Conservation (phyloP, 2,329 filamentous ascomycete species). For the Tolypocladium paradoxum region DNA sequence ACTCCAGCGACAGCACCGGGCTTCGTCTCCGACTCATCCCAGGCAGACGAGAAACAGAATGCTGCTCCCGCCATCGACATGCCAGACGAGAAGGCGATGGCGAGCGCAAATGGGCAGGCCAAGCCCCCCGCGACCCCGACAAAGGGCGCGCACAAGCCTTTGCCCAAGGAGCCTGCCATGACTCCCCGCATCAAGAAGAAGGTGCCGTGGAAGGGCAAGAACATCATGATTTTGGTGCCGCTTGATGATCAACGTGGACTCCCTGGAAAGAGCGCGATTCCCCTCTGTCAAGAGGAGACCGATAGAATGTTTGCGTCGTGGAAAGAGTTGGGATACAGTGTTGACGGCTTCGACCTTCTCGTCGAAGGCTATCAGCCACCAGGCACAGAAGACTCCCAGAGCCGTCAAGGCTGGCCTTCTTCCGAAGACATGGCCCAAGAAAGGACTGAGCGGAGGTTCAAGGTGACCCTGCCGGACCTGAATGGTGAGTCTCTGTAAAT, state of each 20-base stretch:
- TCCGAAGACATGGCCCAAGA: slow-evolving; percentile 47
- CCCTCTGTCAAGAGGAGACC: slow-evolving; percentile 45
- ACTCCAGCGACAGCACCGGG: slow-evolving; percentile 1
- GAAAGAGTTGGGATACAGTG: slow-evolving; percentile 59
- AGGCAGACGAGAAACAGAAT: slow-evolving; percentile 14
- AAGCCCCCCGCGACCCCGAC: slow-evolving; percentile 23
- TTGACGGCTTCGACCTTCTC: slow-evolving; percentile 56
- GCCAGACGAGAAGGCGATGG: background rate
- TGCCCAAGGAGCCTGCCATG: slow-evolving; percentile 27
- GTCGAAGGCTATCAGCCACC: slow-evolving; percentile 29
- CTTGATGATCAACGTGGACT: slow-evolving; percentile 55
- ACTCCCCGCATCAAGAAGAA: slow-evolving; percentile 58
- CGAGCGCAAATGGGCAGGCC: slow-evolving; percentile 14
- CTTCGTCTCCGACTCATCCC: slow-evolving; percentile 7
- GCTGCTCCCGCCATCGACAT: slow-evolving; percentile 4
- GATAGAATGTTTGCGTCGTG: slow-evolving; percentile 53
- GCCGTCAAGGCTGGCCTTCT: slow-evolving; percentile 57
- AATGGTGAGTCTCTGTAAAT: slow-evolving; percentile 33
- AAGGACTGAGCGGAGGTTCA: slow-evolving; percentile 39
- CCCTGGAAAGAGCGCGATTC: slow-evolving; percentile 39
- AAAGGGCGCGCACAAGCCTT: slow-evolving; percentile 22
- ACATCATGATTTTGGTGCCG: slow-evolving; percentile 60
- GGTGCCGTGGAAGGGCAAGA: slow-evolving; percentile 65
- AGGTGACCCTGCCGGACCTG: slow-evolving; percentile 59
- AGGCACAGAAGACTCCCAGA: slow-evolving; percentile 44